These are phyloP conservation scores for Lentithecium fluviatile DNA, from an alignment of 495 filamentous ascomycete genomes.

Conservation along the genomic window DNA sequence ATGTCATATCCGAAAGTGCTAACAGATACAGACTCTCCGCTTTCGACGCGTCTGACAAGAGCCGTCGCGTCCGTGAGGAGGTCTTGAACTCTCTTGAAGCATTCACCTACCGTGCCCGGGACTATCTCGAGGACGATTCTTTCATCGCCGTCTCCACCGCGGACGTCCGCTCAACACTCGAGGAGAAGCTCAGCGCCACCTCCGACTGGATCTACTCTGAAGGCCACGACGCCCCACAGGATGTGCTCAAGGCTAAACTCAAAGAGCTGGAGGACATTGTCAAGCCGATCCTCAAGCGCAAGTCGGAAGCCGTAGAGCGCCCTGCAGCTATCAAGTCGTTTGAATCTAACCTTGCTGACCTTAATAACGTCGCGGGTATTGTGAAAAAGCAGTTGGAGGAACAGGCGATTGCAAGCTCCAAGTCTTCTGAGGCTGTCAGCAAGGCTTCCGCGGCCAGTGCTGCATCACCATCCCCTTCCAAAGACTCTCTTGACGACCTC, in stretches of 20 bases:
- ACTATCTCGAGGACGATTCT: conserved; percentile 70
- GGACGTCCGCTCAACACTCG: conserved; percentile 60
- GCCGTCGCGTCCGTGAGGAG: conserved; percentile 77
- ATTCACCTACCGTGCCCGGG: conserved; percentile 87
- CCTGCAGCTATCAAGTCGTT: conserved; percentile 65
- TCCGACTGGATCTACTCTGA: conserved; percentile 92
- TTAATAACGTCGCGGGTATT: conserved; percentile 54
- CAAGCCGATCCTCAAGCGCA: conserved; percentile 64
- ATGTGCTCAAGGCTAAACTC: conserved; percentile 70
- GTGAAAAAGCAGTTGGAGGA: conserved; percentile 50
- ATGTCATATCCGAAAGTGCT: conserved; percentile 1
- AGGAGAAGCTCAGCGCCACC: conserved; percentile 61
- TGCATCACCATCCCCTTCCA: conserved; percentile 38
- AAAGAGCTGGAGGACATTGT: conserved; percentile 70
- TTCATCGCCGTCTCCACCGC: conserved; percentile 70
- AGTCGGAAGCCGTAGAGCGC: conserved; percentile 63
- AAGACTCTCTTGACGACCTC: conserved; percentile 60
- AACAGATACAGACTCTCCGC: conserved; percentile 59
- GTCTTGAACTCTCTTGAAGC: conserved; percentile 86
- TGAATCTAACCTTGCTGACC: conserved; percentile 59
- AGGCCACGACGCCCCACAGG: conserved; percentile 69
- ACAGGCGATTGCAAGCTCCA: conserved; percentile 50
- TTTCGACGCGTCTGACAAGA: conserved; percentile 79
- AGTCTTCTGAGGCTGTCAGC: conserved; percentile 43
- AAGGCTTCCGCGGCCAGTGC: conserved; percentile 48